phyloP scores from a whole-genome alignment of 306 rosid genomes.

The Corylus heterophylla region DNA sequence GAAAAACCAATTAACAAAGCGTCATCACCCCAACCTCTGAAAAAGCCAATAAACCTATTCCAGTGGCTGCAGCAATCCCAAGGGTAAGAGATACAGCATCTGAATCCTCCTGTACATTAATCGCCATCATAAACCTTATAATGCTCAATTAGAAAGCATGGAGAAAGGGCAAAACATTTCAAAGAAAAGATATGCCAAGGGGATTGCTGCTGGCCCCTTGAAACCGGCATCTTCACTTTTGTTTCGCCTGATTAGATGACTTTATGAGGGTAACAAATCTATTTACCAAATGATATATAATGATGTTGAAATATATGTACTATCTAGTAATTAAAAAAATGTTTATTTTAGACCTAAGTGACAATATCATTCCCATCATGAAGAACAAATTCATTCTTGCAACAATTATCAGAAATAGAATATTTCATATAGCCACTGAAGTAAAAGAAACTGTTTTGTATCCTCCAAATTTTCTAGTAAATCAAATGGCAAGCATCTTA shows the following conservation, averaged over 20 bases:
- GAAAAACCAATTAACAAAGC: constrained; percentile 3
- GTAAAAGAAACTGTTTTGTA: background rate
- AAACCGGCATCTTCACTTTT: background rate
- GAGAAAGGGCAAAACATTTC: background rate
- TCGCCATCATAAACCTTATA: constrained; percentile 18
- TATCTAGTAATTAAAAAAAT: background rate
- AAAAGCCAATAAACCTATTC: constrained; percentile 67
- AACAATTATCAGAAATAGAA: background rate
- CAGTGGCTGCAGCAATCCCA: constrained; percentile 73
- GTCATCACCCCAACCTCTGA: constrained; percentile 57
- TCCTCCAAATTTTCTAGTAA: background rate
- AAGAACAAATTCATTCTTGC: background rate
- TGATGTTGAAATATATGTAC: background rate
- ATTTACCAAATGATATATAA: background rate
- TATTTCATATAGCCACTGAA: background rate
- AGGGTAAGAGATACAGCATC: constrained; percentile 57
- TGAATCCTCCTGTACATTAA: constrained; percentile 60
- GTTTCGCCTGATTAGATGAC: background rate
- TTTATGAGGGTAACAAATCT: background rate
- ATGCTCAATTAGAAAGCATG: background rate
- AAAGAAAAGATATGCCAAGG: background rate
- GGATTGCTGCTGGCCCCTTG: background rate
- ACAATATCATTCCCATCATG: background rate
- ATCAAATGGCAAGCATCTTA: background rate
- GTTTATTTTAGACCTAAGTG: background rate